Conservation (phyloP, 495 filamentous ascomycete species). For the Tetracladium marchalianum region DNA sequence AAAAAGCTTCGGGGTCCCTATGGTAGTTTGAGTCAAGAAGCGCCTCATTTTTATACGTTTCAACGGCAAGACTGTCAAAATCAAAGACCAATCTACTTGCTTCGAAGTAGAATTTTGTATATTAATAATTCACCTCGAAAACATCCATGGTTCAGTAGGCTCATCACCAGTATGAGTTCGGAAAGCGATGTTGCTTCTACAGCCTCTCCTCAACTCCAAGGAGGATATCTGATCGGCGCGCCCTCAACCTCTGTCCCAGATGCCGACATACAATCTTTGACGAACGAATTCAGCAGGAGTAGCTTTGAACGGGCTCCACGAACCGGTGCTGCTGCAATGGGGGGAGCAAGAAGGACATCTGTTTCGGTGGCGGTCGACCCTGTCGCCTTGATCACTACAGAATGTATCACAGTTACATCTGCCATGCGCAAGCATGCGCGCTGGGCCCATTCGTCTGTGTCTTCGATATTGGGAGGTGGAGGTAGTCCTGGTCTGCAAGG, state of each 20-base stretch:
- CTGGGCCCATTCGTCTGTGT: conserved; percentile 93
- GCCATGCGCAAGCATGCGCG: conserved; percentile 97
- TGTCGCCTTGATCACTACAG: conserved; percentile 90
- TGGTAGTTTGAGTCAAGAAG: too few relatives aligned
- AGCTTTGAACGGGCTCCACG: conserved; percentile 1
- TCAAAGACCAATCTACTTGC: too few relatives aligned
- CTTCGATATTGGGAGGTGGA: conserved; percentile 83
- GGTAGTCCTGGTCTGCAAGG: conserved; percentile 24
- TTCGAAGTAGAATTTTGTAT: too few relatives aligned
- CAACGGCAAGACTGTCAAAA: too few relatives aligned
- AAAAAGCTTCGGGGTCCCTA: too few relatives aligned
- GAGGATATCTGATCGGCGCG: conserved; percentile 4
- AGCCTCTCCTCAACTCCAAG: neutral
- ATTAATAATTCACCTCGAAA: too few relatives aligned
- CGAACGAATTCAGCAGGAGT: neutral
- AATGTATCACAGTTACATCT: conserved; percentile 97
- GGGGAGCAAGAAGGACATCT: conserved; percentile 2
- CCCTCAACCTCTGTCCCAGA: conserved; percentile 1
- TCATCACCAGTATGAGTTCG: too few relatives aligned
- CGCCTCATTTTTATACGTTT: too few relatives aligned
- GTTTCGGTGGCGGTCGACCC: conserved; percentile 83
- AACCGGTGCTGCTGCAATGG: conserved; percentile 1
- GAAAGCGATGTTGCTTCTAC: too few relatives aligned
- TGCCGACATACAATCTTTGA: neutral
- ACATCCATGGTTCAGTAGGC: too few relatives aligned